Percentiles rank a stretch among this genome's conserved stretches.
Conservation (phyloP, 768 basidiomycete genomes). For the Hydnum rufescens region DNA sequence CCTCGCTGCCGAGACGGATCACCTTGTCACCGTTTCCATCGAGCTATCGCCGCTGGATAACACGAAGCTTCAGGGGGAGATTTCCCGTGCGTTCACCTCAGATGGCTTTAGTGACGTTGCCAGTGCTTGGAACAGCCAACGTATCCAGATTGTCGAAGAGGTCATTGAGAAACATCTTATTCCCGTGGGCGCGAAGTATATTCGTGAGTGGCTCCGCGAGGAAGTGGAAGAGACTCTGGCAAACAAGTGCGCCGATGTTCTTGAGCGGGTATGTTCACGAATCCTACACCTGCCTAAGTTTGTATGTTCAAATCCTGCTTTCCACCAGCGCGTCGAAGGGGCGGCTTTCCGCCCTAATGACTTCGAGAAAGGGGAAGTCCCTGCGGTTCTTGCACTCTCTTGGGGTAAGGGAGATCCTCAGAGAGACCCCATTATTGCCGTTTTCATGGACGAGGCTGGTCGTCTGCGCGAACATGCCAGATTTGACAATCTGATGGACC, state of each 20-base stretch:
- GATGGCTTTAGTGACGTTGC: constrained; percentile 71
- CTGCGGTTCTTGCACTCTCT: constrained; percentile 68
- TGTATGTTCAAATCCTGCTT: too few species aligned
- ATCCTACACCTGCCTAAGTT: neutral
- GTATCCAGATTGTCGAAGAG: constrained; percentile 57
- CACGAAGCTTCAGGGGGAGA: constrained; percentile 45
- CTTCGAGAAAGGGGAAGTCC: constrained; percentile 54
- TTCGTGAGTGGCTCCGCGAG: constrained; percentile 69
- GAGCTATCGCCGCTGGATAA: constrained; percentile 41
- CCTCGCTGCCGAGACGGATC: constrained; percentile 75
- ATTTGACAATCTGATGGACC: constrained; percentile 68
- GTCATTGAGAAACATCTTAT: constrained; percentile 65
- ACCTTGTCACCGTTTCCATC: constrained; percentile 61
- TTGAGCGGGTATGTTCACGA: constrained; percentile 42
- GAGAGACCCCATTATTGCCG: constrained; percentile 69
- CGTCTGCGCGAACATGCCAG: constrained; percentile 78
- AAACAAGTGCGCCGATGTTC: constrained; percentile 37
- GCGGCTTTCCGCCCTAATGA: constrained; percentile 46
- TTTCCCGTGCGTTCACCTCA: constrained; percentile 69
- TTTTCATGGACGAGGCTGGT: constrained; percentile 75
- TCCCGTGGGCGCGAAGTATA: constrained; percentile 73
- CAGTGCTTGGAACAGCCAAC: constrained; percentile 78
- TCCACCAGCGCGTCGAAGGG: constrained; percentile 53
- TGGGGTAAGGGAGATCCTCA: constrained; percentile 92
- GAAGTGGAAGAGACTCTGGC: constrained; percentile 78